Base-by-base conservation (phyloP, 257 asterid species). In the Coffea canephora region DNA sequence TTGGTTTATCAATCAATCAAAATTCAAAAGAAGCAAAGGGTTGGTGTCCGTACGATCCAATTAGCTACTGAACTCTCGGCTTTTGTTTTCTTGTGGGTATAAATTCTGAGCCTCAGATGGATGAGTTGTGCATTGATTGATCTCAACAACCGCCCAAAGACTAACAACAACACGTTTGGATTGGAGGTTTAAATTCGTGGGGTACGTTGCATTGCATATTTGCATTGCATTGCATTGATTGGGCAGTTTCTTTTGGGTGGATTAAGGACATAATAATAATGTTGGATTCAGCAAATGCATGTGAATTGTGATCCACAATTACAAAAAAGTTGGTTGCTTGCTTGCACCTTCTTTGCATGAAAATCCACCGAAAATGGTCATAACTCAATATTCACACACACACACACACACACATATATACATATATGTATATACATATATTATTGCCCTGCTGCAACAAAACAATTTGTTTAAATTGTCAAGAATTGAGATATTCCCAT, bases 261-360 rank as follows among this genome's bases (percentile, higher is more conserved):
- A 31, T 31, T 31, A 31, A 31, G 31, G 31, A 31, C 31, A 31
- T 31, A 31, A 31, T 31, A 31, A 31, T 31, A 31, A 31, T 31
- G 34, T 31, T 31, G 34, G 43, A 31, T 55, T 81, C 84, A 81
- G 80, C 72, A 75, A 69, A 75, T 81, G 80, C 84, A 75, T 81
- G 84, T 81, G 84, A 75, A 9, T 76, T 62, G 16, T 43, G 59
- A 31, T 21, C 76, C 77, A 75, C 65, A 34, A 31, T 31, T 31
- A 31, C 34, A 31, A 31, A 31, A 76, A 8, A 36, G 76, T 75
- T 69, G 73, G 78, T 71, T 69, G 39, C 80, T 71, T 69, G 39
- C 80, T 68, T 80, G 80, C 80, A 81, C 78, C 74, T 80, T 71
- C 27, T 48, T 73, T 59, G 59, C 74, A 64, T 73, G 74, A 73